Evolutionary conservation across 257 asterid genomes (phyloP).

Genomic region (Nicotiana obtusifolia): DNA sequence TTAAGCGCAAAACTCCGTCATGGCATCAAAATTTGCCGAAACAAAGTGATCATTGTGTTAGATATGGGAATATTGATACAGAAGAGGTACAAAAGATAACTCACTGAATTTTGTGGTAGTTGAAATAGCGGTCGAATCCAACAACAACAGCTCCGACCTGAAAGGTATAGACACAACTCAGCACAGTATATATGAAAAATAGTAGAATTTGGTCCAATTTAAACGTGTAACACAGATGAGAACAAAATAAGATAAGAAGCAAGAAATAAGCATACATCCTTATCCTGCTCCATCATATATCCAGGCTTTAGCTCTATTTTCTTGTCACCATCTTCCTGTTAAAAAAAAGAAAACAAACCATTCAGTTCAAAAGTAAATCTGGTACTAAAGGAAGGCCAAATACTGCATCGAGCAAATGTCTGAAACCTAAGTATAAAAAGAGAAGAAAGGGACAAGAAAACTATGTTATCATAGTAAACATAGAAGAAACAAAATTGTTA

Average conservation of each 20-base stretch:
- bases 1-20: neutral
- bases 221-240: neutral
- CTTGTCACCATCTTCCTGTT: slow-evolving; percentile 81
- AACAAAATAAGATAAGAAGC: slow-evolving; percentile 9
- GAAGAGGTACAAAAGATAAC: slow-evolving; percentile 22
- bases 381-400: neutral
- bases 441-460: too few relatives aligned
- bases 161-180: slow-evolving; percentile 10
- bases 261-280: slow-evolving; percentile 44
- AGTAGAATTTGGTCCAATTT: neutral
- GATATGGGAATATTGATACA: neutral
- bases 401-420: neutral
- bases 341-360: slow-evolving; percentile 8
- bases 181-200: neutral
- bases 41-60: neutral
- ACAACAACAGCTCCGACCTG: slow-evolving; percentile 99
- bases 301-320: slow-evolving; percentile 96
- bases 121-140: slow-evolving; percentile 96
- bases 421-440: too few relatives aligned
- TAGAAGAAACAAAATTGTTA: too few relatives aligned
- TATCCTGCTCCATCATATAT: slow-evolving; percentile 91
- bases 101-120: slow-evolving; percentile 94
- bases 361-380: neutral
- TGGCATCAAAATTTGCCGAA: too few relatives aligned
- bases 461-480: too few relatives aligned